These are phyloP conservation scores for Termitomyces sp. DNA, from an alignment of 768 basidiomycete genomes.

Conservation along the genomic window DNA sequence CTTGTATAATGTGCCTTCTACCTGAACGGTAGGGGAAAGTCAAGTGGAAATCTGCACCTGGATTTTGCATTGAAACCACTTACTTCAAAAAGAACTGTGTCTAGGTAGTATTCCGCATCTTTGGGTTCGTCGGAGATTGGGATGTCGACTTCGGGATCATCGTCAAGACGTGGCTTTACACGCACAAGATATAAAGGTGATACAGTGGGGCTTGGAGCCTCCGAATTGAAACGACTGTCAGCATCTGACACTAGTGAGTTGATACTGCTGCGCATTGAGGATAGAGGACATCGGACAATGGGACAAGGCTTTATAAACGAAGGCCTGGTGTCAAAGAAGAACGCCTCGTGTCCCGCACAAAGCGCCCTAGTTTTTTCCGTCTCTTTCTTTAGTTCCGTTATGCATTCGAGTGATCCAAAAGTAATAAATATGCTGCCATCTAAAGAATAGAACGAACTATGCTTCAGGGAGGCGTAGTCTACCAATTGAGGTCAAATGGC, in stretches of 20 bases:
- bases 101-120: neutral
- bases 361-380: neutral
- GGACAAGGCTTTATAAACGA: neutral
- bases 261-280: neutral
- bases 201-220: neutral
- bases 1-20: neutral
- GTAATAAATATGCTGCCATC: no score
- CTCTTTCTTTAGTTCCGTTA: neutral
- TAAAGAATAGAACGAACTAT: no score
- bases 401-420: neutral
- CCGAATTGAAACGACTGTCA: neutral
- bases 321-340: no score
- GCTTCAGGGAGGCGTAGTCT: neutral
- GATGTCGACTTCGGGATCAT: neutral
- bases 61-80: neutral
- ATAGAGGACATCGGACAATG: neutral
- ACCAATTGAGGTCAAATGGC: neutral
- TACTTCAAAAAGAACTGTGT: neutral
- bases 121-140: neutral
- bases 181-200: no score
- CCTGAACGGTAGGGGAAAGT: neutral
- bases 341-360: neutral
- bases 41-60: neutral
- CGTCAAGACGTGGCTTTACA: neutral
- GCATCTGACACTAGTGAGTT: neutral